Evolutionary conservation across 768 basidiomycete species (phyloP).

Genomic region (Suillus cothurnatus): DNA sequence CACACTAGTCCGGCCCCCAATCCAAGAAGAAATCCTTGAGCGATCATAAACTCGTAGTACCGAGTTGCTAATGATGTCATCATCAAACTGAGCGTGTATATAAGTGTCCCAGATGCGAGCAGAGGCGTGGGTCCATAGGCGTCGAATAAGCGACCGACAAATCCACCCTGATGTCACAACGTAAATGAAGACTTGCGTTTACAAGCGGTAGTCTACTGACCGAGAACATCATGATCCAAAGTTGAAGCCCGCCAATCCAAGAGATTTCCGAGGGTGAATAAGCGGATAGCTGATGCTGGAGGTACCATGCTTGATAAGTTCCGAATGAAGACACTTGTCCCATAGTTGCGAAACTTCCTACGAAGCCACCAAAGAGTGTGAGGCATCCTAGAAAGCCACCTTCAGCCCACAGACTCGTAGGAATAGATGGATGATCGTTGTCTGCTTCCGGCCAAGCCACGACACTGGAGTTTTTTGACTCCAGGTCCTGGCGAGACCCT

Average conservation of each 20-base stretch:
- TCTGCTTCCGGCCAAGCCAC: background rate
- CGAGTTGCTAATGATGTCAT: constrained; percentile 50
- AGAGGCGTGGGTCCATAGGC: constrained; percentile 51
- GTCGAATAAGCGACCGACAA: constrained; percentile 57
- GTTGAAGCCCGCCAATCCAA: constrained; percentile 63
- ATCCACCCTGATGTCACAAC: constrained; percentile 44
- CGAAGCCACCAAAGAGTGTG: constrained; percentile 43
- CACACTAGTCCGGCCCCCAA: constrained; percentile 6
- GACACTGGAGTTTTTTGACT: background rate
- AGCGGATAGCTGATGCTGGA: constrained; percentile 49
- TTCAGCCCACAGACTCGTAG: constrained; percentile 3
- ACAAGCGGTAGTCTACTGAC: constrained; percentile 36
- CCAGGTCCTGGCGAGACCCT: background rate
- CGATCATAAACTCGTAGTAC: constrained; percentile 10
- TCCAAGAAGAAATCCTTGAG: constrained; percentile 10
- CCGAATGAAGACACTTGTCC: constrained; percentile 68
- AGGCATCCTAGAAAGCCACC: constrained; percentile 6
- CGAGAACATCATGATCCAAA: constrained; percentile 64
- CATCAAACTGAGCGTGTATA: constrained; percentile 50
- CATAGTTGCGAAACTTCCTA: constrained; percentile 60
- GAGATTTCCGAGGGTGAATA: constrained; percentile 55
- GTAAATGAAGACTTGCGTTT: constrained; percentile 11
- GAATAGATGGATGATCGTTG: background rate
- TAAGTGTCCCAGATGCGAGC: constrained; percentile 49
- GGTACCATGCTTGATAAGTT: constrained; percentile 64